Evolutionary conservation across 179 eudicot genomes (phyloP), one percentile per base, ranked within the genome.

Genomic region (Vitellaria paradoxa): DNA sequence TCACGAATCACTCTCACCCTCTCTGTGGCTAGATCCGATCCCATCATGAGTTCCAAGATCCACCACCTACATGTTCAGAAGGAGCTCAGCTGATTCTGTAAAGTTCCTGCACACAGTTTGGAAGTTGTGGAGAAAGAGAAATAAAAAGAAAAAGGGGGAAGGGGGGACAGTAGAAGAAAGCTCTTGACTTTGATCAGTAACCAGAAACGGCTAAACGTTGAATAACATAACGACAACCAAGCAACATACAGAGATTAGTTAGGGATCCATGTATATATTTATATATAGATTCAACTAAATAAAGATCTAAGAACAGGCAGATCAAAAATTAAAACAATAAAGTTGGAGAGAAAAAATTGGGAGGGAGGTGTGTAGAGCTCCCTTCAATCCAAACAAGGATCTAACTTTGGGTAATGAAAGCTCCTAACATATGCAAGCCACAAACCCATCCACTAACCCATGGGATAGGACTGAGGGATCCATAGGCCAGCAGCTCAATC

Each of bases 341-440:
- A 5, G 13, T 17, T 24, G 65, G 23, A 17, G 20, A 62, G 23
- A 4, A 21, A 6, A 50, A 23, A 17, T 70, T 13, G 52, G 73
- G 56, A 66, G 84, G 61, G 55, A 53, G 55, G 71, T 53, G 73
- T 53, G 88, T 84, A 84, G 94, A 90, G 93, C 94, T 91, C 94
- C 94, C 92, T 91, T 91, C 94, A 89, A 89, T 89, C 92, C 94
- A 91, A 91, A 91, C 67, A 83, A 79, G 71, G 90, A 63, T 56
- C 73, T 57, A 75, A 78, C 82, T 3, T 7, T 26, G 81, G 88
- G 83, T 68, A 87, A 83, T 59, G 70, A 30, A 78, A 87, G 90
- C 92, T 88, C 92, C 89, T 76, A 80, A 82, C 62, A 85, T 90
- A 90, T 88, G 92, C 85, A 90, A 87, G 78, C 93, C 93, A 78